Conservation (phyloP, 2,329 filamentous ascomycete species). For the Aspergillus sergii region DNA sequence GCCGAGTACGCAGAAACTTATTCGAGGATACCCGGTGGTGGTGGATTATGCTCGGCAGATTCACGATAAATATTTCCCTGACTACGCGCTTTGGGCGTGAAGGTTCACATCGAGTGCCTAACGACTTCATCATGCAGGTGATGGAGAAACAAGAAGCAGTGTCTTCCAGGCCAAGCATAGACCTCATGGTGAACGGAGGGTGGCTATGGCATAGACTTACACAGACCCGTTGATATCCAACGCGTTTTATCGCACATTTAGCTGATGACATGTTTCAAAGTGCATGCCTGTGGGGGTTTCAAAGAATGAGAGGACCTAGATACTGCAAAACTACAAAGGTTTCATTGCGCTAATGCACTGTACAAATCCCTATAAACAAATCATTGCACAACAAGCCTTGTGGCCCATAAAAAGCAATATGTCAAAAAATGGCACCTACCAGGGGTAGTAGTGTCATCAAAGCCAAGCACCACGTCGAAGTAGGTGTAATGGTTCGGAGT, state of each 20-base stretch:
- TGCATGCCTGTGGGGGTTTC: not conserved
- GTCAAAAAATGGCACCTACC: conserved; percentile 39
- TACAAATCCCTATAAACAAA: conserved; percentile 31
- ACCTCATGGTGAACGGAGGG: not conserved
- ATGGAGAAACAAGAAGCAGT: not conserved
- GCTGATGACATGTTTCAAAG: not conserved
- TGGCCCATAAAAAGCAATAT: conserved; percentile 24
- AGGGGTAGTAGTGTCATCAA: conserved; percentile 40
- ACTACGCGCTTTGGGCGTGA: conserved; percentile 52
- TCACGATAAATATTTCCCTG: conserved; percentile 59
- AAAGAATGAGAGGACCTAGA: not conserved
- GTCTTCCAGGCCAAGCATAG: not conserved
- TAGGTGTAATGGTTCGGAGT: conserved; percentile 17
- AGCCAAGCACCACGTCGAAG: conserved; percentile 26
- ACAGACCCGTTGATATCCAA: not conserved
- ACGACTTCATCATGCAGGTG: not conserved
- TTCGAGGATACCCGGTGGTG: conserved; percentile 52
- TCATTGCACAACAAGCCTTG: conserved; percentile 30
- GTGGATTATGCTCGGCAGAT: conserved; percentile 61
- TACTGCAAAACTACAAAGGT: conserved; percentile 1
- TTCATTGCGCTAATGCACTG: conserved; percentile 22
- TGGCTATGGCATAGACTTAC: not conserved
- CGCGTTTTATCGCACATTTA: not conserved
- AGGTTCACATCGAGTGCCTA: not conserved
- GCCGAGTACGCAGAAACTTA: conserved; percentile 50